Evolutionary conservation across 495 filamentous ascomycete species (phyloP).

Genomic region (Neurospora terricola): DNA sequence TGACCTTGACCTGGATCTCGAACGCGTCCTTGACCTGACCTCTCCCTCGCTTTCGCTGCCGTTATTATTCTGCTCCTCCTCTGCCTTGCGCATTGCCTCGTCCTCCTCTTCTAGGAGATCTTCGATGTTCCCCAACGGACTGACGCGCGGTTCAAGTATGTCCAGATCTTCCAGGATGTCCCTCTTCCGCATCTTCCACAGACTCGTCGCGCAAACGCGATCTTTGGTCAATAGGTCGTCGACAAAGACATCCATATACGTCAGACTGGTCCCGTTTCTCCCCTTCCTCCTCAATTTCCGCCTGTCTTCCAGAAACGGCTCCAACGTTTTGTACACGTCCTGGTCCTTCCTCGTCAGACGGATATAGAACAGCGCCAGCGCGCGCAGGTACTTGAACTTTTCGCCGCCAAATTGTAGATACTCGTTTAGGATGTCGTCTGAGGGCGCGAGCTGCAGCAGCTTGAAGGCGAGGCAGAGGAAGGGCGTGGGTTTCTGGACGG

Average conservation of each 20-base stretch:
- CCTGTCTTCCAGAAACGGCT: slow-evolving; percentile 74
- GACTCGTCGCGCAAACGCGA: slow-evolving; percentile 78
- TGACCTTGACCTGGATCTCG: slow-evolving; percentile 9
- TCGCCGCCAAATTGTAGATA: slow-evolving; percentile 66
- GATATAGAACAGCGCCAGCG: slow-evolving; percentile 83
- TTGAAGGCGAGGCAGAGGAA: slow-evolving; percentile 96
- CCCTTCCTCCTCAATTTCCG: slow-evolving; percentile 72
- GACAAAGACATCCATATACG: slow-evolving; percentile 86
- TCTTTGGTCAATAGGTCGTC: slow-evolving; percentile 87
- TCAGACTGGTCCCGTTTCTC: slow-evolving; percentile 60
- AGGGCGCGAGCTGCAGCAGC: slow-evolving; percentile 76
- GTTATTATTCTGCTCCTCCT: slow-evolving; percentile 17
- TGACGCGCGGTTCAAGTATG: slow-evolving; percentile 72
- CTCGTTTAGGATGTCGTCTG: slow-evolving; percentile 65
- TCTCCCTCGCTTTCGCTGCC: slow-evolving; percentile 10
- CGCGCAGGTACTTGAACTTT: slow-evolving; percentile 83
- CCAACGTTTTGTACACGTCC: slow-evolving; percentile 69
- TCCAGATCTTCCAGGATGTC: slow-evolving; percentile 84
- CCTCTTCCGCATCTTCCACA: slow-evolving; percentile 84
- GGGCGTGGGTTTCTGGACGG: slow-evolving; percentile 71
- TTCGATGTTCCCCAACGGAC: slow-evolving; percentile 79
- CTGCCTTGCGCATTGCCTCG: slow-evolving; percentile 20
- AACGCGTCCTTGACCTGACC: slow-evolving; percentile 8
- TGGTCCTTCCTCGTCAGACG: slow-evolving; percentile 77
- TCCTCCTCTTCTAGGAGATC: slow-evolving; percentile 63